These are phyloP conservation scores for Kingdonia uniflora DNA, from an alignment of 164 flowering plant genomes.

Conservation along the genomic window DNA sequence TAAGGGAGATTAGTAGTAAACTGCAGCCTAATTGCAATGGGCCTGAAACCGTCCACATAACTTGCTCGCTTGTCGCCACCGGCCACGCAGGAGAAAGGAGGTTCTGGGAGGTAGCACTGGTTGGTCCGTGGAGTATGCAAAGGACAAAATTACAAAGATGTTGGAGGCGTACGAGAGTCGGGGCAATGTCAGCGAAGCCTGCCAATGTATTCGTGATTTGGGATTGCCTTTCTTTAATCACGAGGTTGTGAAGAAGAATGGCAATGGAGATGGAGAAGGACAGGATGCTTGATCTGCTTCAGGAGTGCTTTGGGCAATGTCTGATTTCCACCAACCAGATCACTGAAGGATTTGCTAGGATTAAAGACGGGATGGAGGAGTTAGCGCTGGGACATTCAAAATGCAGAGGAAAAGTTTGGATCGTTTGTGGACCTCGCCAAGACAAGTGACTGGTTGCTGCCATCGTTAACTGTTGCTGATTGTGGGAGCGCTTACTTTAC, in stretches of 20 bases:
- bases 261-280: conserved; percentile 99
- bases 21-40: conserved; percentile 66
- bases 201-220: too few species aligned
- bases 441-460: conserved; percentile 67
- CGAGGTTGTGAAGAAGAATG: conserved; percentile 98
- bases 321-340: too few species aligned
- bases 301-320: too few species aligned
- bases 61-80: conserved; percentile 61
- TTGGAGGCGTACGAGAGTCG: too few species aligned
- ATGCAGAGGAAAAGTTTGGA: too few species aligned
- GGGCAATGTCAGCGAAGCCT: too few species aligned
- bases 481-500: too few species aligned
- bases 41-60: conserved; percentile 81
- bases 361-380: too few species aligned
- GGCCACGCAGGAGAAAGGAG: conserved; percentile 98
- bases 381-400: too few species aligned
- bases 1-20: conserved; percentile 65
- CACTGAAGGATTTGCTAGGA: too few species aligned
- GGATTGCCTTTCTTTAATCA: conserved; percentile 98
- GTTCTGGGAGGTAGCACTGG: conserved; percentile 99
- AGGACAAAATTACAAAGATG: conserved; percentile 85
- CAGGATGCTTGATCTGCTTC: too few species aligned
- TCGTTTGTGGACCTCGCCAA: too few species aligned
- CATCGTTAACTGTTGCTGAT: conserved; percentile 22
- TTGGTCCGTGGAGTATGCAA: conserved; percentile 99